These are phyloP conservation scores for Senna siamea DNA, from an alignment of 306 rosid genomes.

Conservation along the genomic window DNA sequence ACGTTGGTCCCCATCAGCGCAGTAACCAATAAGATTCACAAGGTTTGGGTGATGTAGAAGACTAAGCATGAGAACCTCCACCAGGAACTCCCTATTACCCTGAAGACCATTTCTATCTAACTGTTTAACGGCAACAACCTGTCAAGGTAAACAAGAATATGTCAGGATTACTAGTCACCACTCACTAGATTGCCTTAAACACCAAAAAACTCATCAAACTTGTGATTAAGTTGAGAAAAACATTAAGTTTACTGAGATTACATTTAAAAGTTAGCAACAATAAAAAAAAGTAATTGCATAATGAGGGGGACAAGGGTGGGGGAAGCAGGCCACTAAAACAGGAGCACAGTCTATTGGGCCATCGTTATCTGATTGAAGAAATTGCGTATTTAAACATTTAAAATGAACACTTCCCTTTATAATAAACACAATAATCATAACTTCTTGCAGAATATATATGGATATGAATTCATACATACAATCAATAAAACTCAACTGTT, in stretches of 20 bases:
- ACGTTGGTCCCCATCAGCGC: constrained; percentile 96
- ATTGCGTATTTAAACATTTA: too few relatives aligned
- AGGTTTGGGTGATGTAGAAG: constrained; percentile 86
- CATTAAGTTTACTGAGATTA: neutral
- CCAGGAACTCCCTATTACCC: constrained; percentile 91
- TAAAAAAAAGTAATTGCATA: neutral
- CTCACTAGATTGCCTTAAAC: neutral
- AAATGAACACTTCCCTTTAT: neutral
- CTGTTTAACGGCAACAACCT: constrained; percentile 95
- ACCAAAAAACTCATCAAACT: constrained; percentile 9
- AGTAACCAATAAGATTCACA: constrained; percentile 85
- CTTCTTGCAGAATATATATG: neutral
- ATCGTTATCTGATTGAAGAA: too few relatives aligned
- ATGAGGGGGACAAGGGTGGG: neutral
- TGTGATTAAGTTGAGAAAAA: neutral
- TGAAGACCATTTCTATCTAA: constrained; percentile 93
- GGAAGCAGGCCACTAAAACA: neutral
- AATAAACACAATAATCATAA: neutral
- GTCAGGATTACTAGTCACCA: neutral
- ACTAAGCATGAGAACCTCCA: constrained; percentile 95
- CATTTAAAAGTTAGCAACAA: neutral
- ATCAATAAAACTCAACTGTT: neutral
- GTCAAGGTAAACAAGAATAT: constrained; percentile 31
- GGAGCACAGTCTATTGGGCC: too few relatives aligned
- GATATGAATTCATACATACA: constrained; percentile 2